Evolutionary conservation across 495 filamentous ascomycete genomes (phyloP).

Genomic region (Neurospora sp.): DNA sequence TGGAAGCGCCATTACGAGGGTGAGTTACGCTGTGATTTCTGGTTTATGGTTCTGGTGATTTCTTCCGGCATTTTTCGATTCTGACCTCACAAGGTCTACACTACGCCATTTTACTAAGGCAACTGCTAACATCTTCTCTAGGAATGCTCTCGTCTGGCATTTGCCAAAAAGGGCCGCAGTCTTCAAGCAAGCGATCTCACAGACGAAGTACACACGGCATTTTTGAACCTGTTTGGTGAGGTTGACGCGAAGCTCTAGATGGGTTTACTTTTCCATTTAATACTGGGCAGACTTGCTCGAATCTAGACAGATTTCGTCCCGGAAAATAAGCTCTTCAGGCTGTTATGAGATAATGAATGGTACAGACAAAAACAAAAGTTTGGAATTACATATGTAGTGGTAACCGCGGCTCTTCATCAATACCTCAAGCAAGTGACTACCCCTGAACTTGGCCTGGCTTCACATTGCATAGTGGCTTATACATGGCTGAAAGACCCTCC

Average conservation of each 20-base stretch:
- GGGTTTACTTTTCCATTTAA: neutral
- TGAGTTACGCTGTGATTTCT: slow-evolving; percentile 17
- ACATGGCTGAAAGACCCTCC: neutral
- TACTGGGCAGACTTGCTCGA: neutral
- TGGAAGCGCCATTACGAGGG: slow-evolving; percentile 74
- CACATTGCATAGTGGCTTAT: neutral
- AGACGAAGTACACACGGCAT: slow-evolving; percentile 76
- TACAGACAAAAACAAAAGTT: neutral
- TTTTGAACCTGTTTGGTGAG: slow-evolving; percentile 66
- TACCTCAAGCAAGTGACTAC: neutral
- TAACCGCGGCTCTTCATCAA: neutral
- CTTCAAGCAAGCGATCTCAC: slow-evolving; percentile 93
- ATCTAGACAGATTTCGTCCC: neutral
- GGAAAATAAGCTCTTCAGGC: neutral
- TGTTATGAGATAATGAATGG: neutral
- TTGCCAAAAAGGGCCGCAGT: slow-evolving; percentile 75
- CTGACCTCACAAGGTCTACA: neutral
- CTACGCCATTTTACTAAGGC: neutral
- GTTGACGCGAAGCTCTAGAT: slow-evolving; percentile 17
- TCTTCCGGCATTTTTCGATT: neutral
- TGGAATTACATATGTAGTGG: neutral
- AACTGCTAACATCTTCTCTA: slow-evolving; percentile 13
- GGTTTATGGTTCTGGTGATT: neutral
- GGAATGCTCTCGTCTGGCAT: slow-evolving; percentile 84
- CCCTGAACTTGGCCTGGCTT: neutral